Percentiles rank a stretch among this genome's conserved stretches.
These are phyloP conservation scores for Mycena leptocephala DNA, from an alignment of 768 basidiomycete species.

Conservation along the genomic window DNA sequence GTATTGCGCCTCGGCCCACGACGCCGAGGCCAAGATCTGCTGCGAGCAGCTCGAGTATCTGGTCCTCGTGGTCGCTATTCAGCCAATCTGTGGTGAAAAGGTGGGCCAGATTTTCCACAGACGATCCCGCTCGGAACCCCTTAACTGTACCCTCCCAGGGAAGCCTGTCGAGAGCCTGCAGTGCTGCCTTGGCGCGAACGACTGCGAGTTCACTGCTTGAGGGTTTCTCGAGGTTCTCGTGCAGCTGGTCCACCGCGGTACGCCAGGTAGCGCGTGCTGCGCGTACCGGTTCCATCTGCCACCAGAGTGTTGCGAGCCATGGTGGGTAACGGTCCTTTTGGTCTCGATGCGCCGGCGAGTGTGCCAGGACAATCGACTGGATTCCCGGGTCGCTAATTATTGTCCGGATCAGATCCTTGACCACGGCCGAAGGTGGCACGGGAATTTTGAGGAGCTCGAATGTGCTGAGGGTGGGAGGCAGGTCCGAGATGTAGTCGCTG, in stretches of 20 bases:
- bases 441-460: too few species aligned
- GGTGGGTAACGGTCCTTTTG: too few species aligned
- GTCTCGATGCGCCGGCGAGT: too few species aligned
- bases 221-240: not conserved
- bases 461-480: too few species aligned
- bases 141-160: not conserved
- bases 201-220: not conserved
- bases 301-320: too few species aligned
- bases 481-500: too few species aligned
- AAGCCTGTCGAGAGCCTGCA: not conserved
- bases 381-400: too few species aligned
- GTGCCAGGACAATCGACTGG: too few species aligned
- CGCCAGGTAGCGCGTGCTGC: too few species aligned
- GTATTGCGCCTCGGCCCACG: not conserved
- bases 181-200: not conserved
- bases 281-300: too few species aligned
- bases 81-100: slow-evolving; percentile 26
- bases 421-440: too few species aligned
- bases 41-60: slow-evolving; percentile 4
- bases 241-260: not conserved
- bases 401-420: too few species aligned
- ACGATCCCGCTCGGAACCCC: not conserved
- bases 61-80: slow-evolving; percentile 8
- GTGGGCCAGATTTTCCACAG: not conserved
- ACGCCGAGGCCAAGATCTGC: slow-evolving; percentile 13